A percentile compares a stretch with the other conserved stretches of the same genome.
These are phyloP conservation scores for Stemphylium beticola DNA, from an alignment of 2,329 filamentous ascomycete species.

Conservation along the genomic window DNA sequence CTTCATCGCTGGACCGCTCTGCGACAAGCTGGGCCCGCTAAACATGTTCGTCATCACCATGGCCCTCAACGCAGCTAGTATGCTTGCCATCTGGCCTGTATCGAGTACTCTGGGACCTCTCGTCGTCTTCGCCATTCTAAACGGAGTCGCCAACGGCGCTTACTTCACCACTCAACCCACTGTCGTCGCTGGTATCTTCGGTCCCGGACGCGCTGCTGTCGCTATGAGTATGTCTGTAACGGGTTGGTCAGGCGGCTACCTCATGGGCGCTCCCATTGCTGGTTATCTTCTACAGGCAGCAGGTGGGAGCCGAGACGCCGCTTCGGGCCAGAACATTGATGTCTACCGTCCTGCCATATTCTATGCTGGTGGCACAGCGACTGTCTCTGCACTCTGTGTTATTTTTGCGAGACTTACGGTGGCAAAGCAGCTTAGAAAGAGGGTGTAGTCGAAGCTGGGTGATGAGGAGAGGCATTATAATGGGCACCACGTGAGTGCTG, in stretches of 20 bases:
- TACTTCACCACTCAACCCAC: slow-evolving; percentile 40
- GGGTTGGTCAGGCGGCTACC: slow-evolving; percentile 35
- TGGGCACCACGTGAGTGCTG: too few species aligned
- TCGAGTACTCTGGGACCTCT: slow-evolving; percentile 33
- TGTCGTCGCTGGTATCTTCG: slow-evolving; percentile 37
- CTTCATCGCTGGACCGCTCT: slow-evolving; percentile 33
- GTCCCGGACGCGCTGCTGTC: slow-evolving; percentile 34
- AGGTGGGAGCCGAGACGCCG: slow-evolving; percentile 23
- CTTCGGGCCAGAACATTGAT: slow-evolving; percentile 19
- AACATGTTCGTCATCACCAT: slow-evolving; percentile 41
- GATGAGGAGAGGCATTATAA: too few species aligned
- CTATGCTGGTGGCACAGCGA: slow-evolving; percentile 37
- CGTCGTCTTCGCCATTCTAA: slow-evolving; percentile 35
- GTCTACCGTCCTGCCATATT: slow-evolving; percentile 40
- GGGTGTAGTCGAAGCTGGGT: slow-evolving; percentile 7
- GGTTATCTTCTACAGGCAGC: slow-evolving; percentile 35
- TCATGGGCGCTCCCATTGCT: slow-evolving; percentile 39
- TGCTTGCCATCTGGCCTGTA: slow-evolving; percentile 42
- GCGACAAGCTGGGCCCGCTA: slow-evolving; percentile 40
- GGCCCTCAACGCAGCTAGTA: slow-evolving; percentile 32
- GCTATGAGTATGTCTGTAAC: slow-evolving; percentile 39
- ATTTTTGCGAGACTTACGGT: slow-evolving; percentile 30
- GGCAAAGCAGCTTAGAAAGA: slow-evolving; percentile 25
- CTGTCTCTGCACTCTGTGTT: slow-evolving; percentile 28
- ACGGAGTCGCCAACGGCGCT: slow-evolving; percentile 39